Evolutionary conservation across 1,284 basidiomycete genomes (phyloP), one percentile per base, ranked within the genome.

Genomic region (Bondarzewia mesenterica): DNA sequence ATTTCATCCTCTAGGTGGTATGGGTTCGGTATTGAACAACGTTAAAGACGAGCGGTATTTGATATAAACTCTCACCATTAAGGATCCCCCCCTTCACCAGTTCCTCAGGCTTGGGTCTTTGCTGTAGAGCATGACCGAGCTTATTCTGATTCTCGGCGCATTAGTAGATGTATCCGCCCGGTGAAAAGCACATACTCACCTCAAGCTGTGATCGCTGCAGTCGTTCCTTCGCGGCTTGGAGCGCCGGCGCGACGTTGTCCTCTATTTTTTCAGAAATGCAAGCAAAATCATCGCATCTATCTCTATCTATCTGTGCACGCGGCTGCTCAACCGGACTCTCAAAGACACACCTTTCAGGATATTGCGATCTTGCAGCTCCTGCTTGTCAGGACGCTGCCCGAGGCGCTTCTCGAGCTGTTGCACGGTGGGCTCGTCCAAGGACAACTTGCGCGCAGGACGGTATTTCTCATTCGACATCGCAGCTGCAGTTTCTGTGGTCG

Each of bases 41-140:
- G 29, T 32, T 10, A 10, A n/a, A 32, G 29, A 32, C 29, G 29
- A 10, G 10, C 12, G 5, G n/a, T 32, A 7, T 32, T n/a, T 10
- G 29, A n/a, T n/a, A n/a, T 1, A 32, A 12, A n/a, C n/a, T 32
- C 29, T 10, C 29, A 80, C 81, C 63, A 45, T 67, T 66, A 39
- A 90, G 68, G 56, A 90, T 89, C 4, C 85, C 85, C 55, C 77
- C 78, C 64, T 82, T 78, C 52, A 88, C 75, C 44, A 90, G 71
- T 53, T 88, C 80, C 44, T 84, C 80, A 6, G 80, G 69, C 53
- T 77, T 73, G 8, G 86, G 85, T 46, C 86, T 74, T 43, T 76
- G 65, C 50, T 78, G 75, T 44, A 90, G 69, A 5, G 78, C 78
- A 49, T 80, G 75, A 49, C 80, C 81, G 41, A 91, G 73, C 60